Evolutionary conservation across 2,329 filamentous ascomycete genomes (phyloP).

Genomic region (Penicillium psychrosexuale): DNA sequence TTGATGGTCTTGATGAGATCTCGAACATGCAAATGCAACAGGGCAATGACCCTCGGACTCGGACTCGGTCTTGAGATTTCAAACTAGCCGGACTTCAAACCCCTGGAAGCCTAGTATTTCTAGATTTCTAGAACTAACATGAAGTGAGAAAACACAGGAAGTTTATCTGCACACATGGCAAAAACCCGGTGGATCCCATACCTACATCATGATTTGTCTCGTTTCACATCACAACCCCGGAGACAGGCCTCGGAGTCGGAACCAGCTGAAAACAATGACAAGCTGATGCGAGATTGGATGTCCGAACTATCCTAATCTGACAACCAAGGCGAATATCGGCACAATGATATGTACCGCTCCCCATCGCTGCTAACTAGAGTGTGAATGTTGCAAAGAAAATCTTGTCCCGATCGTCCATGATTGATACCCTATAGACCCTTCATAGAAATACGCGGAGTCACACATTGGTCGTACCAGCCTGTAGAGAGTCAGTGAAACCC

Average conservation of each 20-base stretch:
- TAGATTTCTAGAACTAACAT: background rate
- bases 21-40: background rate
- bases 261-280: slow-evolving; percentile 8
- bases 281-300: slow-evolving; percentile 5
- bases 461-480: slow-evolving; percentile 4
- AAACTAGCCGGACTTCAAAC: background rate
- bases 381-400: slow-evolving; percentile 4
- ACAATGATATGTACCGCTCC: slow-evolving; percentile 12
- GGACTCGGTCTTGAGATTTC: slow-evolving; percentile 12
- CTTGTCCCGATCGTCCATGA: background rate
- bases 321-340: background rate
- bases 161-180: background rate
- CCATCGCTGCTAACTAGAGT: background rate
- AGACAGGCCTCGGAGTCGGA: slow-evolving; percentile 12
- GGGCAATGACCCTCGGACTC: slow-evolving; percentile 12
- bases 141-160: background rate
- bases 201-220: slow-evolving; percentile 12
- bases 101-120: background rate
- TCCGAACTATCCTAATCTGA: background rate
- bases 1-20: slow-evolving; percentile 1
- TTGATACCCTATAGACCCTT: slow-evolving; percentile 5
- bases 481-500: slow-evolving; percentile 5
- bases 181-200: background rate
- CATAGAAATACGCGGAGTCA: slow-evolving; percentile 3
- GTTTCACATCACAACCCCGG: background rate